These are phyloP conservation scores for Ceratocystis albifundus DNA, from an alignment of 2,329 filamentous ascomycete species.

Conservation along the genomic window DNA sequence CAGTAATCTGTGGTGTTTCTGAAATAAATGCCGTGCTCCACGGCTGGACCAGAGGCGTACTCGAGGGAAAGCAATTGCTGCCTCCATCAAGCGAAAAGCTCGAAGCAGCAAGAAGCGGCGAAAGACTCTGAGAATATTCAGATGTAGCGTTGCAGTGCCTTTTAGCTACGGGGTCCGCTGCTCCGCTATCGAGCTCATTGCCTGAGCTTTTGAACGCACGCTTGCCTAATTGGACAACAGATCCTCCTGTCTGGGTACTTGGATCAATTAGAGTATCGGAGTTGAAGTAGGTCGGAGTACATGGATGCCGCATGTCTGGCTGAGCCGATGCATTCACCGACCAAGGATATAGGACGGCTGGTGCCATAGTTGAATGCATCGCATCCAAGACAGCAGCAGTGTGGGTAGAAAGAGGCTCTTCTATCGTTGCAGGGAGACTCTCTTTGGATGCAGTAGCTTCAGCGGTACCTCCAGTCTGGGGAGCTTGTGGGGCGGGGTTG, in stretches of 20 bases:
- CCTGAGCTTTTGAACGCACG: background rate
- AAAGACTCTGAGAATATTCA: background rate
- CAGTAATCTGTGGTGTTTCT: background rate
- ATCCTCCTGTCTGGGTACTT: no score
- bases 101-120: background rate
- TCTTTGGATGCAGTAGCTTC: conserved; percentile 2
- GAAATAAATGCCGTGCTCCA: background rate
- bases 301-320: background rate
- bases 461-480: background rate
- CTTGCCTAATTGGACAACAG: background rate
- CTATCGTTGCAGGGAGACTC: conserved; percentile 10
- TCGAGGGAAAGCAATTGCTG: background rate
- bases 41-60: background rate
- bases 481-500: background rate
- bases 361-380: conserved; percentile 14
- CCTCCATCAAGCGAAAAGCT: background rate
- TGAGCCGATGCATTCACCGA: background rate
- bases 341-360: background rate
- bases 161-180: background rate
- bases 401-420: conserved; percentile 18
- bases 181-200: background rate
- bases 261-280: no score
- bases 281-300: no score
- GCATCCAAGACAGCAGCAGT: conserved; percentile 21
- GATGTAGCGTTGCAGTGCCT: background rate